Evolutionary conservation across 129 eudicot species (phyloP), one percentile per base, ranked within the genome.

Genomic region (Saussurea involucrata): DNA sequence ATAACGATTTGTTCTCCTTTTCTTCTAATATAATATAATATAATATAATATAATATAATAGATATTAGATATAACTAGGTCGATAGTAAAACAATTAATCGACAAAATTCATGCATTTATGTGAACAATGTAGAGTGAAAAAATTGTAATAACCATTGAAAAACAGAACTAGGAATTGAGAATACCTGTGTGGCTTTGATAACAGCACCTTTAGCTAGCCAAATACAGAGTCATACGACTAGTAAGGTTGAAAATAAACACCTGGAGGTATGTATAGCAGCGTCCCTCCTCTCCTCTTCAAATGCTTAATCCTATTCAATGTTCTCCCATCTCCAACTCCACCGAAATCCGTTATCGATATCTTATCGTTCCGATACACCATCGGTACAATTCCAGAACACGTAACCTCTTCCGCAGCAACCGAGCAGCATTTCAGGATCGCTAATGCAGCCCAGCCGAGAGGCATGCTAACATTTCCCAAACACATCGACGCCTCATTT

Each of bases 361-460:
- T 88, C 68, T 87, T 85, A 40, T 93, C 92, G 8, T 70, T 73
- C 69, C 98, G 78, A 57, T 93, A 73, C 37, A 68, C 82, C 93
- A 88, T 84, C 58, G 95, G 95, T 2, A 88, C 97, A 2, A 90
- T 85, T 4, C 90, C 92, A 0, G 98, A 84, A 79, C 98, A 93
- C 8, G 98, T 90, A 7, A 68, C 89, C 81, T 57, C 66, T 21
- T 84, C 87, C 1, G 66, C 91, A 21, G 68, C 72, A 7, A 60
- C 76, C 64, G 53, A 58, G 31, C 79, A 68, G 60, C 72, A 72
- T 28, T 77, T 79, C 75, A 72, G 65, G 5, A 79, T 20, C 69
- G 79, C 0, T 27, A 86, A 25, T 27, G 72, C 28, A 1, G 27
- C 49, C 36, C 28, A 1, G 27, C 49, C 36, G 66, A 63, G 0